A percentile compares a stretch with the other conserved stretches of the same genome.
Conservation (phyloP, 2,329 filamentous ascomycete species). For the Geosmithia putterillii region DNA sequence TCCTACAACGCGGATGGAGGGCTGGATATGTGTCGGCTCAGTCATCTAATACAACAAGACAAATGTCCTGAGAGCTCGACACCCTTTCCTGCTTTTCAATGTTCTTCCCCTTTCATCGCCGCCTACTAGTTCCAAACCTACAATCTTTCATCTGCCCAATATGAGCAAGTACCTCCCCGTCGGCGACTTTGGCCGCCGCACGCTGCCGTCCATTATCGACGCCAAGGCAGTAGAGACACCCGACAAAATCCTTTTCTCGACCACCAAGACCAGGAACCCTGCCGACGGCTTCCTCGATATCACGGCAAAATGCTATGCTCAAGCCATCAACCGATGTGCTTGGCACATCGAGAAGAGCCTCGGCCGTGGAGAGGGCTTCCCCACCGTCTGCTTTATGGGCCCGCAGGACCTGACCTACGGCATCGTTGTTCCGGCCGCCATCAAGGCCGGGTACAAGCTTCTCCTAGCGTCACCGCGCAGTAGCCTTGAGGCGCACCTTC, state of each 20-base stretch:
- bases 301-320: slow-evolving; percentile 11
- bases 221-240: background rate
- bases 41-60: no score
- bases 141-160: no score
- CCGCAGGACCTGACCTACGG: slow-evolving; percentile 22
- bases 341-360: slow-evolving; percentile 18
- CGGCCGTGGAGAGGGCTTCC: slow-evolving; percentile 13
- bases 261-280: slow-evolving; percentile 12
- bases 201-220: background rate
- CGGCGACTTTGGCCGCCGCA: background rate
- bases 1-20: no score
- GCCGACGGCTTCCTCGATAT: slow-evolving; percentile 15
- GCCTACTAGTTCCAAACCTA: no score
- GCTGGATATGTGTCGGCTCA: no score
- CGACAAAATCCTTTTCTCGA: slow-evolving; percentile 18
- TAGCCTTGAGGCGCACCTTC: slow-evolving; percentile 13
- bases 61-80: no score
- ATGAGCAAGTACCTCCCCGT: background rate
- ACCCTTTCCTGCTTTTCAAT: no score
- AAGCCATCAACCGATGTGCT: slow-evolving; percentile 15
- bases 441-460: slow-evolving; percentile 29
- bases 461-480: slow-evolving; percentile 18
- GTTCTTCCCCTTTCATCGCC: no score
- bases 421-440: slow-evolving; percentile 22
- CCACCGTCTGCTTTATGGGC: slow-evolving; percentile 20